phyloP scores from a whole-genome alignment of 495 filamentous ascomycete species.

The Halenospora varia region DNA sequence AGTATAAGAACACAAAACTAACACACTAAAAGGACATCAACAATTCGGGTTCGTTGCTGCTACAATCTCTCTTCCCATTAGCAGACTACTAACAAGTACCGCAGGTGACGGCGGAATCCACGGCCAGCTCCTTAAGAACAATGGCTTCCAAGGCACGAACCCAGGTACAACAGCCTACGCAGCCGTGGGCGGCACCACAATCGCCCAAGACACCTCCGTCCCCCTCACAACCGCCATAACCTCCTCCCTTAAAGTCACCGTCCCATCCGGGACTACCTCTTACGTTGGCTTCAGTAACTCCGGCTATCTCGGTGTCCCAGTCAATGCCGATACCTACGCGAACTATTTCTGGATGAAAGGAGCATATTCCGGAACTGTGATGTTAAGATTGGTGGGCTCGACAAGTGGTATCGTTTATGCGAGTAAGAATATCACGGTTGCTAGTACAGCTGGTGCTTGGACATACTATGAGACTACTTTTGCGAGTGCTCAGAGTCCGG shows the following conservation, averaged over 20 bases:
- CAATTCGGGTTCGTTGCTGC: constrained; percentile 3
- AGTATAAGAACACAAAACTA: background rate
- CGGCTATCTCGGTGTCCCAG: constrained; percentile 42
- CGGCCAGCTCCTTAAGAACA: constrained; percentile 53
- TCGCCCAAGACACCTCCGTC: constrained; percentile 34
- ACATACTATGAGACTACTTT: constrained; percentile 31
- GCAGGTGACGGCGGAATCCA: constrained; percentile 58
- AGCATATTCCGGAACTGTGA: constrained; percentile 23
- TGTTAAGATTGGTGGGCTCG: constrained; percentile 29
- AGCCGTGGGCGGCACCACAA: constrained; percentile 35
- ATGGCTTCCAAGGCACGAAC: constrained; percentile 51
- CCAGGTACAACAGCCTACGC: constrained; percentile 40
- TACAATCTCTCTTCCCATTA: constrained; percentile 17
- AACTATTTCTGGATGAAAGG: constrained; percentile 45
- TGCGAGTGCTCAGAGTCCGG: constrained; percentile 33
- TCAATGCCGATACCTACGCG: constrained; percentile 39
- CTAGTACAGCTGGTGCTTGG: constrained; percentile 28
- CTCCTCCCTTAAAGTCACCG: constrained; percentile 42
- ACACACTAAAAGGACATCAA: constrained; percentile 8
- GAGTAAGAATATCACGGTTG: constrained; percentile 32
- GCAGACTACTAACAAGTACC: constrained; percentile 42
- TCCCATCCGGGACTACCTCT: constrained; percentile 30
- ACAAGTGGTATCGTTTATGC: constrained; percentile 33
- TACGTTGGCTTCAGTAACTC: constrained; percentile 44
- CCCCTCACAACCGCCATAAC: constrained; percentile 42